phyloP scores from a whole-genome alignment of 176 grass and related monocot genomes.

The Tuctoria greenei region DNA sequence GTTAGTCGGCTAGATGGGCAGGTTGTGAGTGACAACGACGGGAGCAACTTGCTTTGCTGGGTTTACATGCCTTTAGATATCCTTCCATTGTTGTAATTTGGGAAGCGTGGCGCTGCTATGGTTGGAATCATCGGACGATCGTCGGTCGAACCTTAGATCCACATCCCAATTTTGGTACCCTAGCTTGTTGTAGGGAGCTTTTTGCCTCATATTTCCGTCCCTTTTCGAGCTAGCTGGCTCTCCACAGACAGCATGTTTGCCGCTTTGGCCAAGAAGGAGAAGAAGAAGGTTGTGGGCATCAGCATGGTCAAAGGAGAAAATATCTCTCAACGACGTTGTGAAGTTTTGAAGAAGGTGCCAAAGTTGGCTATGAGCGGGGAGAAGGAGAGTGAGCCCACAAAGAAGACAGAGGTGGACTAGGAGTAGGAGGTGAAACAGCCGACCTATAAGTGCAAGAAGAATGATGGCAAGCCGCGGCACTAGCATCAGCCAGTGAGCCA shows the following conservation, averaged over 20 bases:
- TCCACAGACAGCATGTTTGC: neutral
- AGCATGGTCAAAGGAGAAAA: neutral
- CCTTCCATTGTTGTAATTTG: conserved; percentile 35
- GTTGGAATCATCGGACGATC: conserved; percentile 28
- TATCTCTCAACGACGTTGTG: too few relatives aligned
- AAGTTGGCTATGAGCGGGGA: neutral
- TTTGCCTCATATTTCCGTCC: neutral
- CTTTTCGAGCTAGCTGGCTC: conserved; percentile 32
- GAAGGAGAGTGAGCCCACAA: neutral
- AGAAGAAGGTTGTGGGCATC: neutral
- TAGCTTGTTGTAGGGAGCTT: neutral
- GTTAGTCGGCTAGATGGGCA: neutral
- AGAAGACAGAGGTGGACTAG: conserved; percentile 15
- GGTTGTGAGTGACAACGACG: too few relatives aligned
- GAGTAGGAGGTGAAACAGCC: neutral
- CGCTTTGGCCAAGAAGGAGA: neutral
- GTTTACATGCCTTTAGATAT: conserved; percentile 19
- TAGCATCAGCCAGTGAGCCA: conserved; percentile 29
- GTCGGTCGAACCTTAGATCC: conserved; percentile 46
- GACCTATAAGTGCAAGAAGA: conserved; percentile 46
- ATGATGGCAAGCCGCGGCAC: conserved; percentile 44
- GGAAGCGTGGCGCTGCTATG: neutral
- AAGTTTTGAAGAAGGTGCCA: neutral
- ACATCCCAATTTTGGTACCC: neutral
- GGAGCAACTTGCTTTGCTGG: neutral